phyloP scores from a whole-genome alignment of 768 basidiomycete genomes.

The Trametes cinnabarina region DNA sequence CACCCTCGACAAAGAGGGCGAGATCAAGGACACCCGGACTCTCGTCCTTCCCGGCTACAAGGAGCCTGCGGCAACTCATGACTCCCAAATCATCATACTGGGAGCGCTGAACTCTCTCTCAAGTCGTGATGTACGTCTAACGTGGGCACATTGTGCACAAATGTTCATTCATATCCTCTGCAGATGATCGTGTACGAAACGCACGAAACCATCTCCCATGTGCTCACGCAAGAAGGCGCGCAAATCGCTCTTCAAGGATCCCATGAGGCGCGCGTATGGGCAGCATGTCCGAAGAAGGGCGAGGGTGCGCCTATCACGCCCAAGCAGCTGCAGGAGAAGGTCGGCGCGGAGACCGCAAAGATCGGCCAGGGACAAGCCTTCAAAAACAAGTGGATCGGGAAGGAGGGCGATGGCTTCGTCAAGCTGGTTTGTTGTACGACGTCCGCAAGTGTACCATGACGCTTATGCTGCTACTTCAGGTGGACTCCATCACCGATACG shows the following conservation, averaged over 20 bases:
- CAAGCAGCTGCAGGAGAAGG: constrained; percentile 63
- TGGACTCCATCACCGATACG: constrained; percentile 61
- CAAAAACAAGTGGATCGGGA: constrained; percentile 95
- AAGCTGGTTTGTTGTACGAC: constrained; percentile 63
- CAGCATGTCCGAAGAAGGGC: constrained; percentile 70
- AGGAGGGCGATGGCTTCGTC: constrained; percentile 85
- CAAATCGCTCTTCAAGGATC: constrained; percentile 81
- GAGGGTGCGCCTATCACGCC: constrained; percentile 63
- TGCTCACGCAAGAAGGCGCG: constrained; percentile 77
- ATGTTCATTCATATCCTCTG: constrained; percentile 1
- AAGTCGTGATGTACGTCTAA: constrained; percentile 72
- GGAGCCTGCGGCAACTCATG: constrained; percentile 57
- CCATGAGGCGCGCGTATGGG: constrained; percentile 95
- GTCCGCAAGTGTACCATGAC: neutral
- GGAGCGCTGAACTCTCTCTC: constrained; percentile 89
- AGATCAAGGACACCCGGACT: constrained; percentile 66
- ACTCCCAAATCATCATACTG: constrained; percentile 80
- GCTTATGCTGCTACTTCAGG: constrained; percentile 38
- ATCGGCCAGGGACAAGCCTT: constrained; percentile 95
- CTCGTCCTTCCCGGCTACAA: constrained; percentile 65
- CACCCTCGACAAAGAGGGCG: constrained; percentile 53
- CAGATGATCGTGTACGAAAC: constrained; percentile 85
- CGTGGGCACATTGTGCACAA: no score
- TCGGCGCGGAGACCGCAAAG: constrained; percentile 89
- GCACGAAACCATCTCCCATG: constrained; percentile 72